phyloP scores from a whole-genome alignment of 805 yeast genomes.

The Pichia sporocuriosa region DNA sequence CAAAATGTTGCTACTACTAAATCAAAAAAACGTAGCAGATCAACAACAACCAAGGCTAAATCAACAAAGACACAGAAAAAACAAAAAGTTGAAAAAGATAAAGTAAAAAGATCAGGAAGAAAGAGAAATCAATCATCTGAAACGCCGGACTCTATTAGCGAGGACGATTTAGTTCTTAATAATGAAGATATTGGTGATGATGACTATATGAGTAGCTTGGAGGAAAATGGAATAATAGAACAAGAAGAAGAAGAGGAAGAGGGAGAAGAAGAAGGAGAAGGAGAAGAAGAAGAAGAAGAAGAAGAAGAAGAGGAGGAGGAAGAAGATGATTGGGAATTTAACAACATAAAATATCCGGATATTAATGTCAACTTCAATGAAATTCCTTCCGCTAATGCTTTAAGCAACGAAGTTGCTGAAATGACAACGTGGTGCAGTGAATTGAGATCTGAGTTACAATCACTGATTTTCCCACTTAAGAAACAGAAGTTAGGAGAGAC shows the following conservation, averaged over 20 bases:
- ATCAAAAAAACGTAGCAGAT: conserved; percentile 4
- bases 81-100: not conserved
- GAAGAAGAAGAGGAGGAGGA: conserved; percentile 12
- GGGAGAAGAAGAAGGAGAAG: conserved; percentile 11
- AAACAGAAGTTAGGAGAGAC: conserved; percentile 4
- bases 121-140: too few species aligned
- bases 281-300: conserved; percentile 9
- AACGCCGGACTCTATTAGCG: not conserved
- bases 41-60: conserved; percentile 3
- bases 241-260: conserved; percentile 10
- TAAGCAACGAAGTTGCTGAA: conserved; percentile 20
- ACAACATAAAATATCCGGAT: conserved; percentile 14
- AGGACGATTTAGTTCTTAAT: conserved; percentile 7
- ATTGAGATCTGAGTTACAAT: conserved; percentile 23
- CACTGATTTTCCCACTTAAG: conserved; percentile 17
- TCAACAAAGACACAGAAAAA: not conserved
- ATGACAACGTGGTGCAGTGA: conserved; percentile 19
- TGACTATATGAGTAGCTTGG: conserved; percentile 3
- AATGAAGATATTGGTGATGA: conserved; percentile 8
- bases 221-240: not conserved
- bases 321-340: conserved; percentile 25
- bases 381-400: conserved; percentile 18
- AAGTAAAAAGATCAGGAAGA: too few species aligned
- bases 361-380: conserved; percentile 16
- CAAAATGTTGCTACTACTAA: not conserved